Percentiles rank a stretch among this genome's conserved stretches.
Conservation (phyloP, 176 grass and related monocot species). For the Microstegium vimineum region DNA sequence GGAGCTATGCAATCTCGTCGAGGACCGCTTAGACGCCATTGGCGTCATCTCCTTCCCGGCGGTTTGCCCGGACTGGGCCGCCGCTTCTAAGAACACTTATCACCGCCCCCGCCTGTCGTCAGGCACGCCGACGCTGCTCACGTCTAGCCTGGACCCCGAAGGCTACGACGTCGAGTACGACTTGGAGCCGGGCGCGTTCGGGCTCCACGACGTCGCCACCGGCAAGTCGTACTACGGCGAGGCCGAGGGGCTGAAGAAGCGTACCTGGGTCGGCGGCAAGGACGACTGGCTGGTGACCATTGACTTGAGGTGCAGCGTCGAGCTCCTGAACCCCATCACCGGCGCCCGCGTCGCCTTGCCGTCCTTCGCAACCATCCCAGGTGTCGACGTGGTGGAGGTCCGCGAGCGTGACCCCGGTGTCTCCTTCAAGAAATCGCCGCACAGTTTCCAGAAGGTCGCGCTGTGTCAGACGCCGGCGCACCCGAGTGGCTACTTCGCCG, state of each 20-base stretch:
- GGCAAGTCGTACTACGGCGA: neutral
- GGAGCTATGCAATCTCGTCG: neutral
- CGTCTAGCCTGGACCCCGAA: neutral
- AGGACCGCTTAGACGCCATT: neutral
- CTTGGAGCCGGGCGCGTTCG: neutral
- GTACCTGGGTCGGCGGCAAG: neutral
- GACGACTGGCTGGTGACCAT: constrained; percentile 10
- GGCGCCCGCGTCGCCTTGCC: neutral
- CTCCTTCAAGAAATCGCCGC: accelerated
- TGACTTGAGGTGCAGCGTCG: neutral
- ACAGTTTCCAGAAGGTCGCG: neutral
- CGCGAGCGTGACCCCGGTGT: neutral
- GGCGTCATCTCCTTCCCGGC: neutral
- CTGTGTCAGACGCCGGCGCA: neutral
- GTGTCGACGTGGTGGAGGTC: neutral
- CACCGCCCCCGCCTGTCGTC: neutral
- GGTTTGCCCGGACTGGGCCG: neutral
- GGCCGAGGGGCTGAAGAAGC: neutral
- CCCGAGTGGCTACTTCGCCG: neutral
- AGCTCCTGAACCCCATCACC: neutral
- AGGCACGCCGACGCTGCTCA: neutral
- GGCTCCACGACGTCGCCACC: neutral
- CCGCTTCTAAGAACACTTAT: neutral
- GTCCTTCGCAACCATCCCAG: neutral
- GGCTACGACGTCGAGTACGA: neutral